Conservation (phyloP, 2,329 filamentous ascomycete species). For the Apiospora aurea region DNA sequence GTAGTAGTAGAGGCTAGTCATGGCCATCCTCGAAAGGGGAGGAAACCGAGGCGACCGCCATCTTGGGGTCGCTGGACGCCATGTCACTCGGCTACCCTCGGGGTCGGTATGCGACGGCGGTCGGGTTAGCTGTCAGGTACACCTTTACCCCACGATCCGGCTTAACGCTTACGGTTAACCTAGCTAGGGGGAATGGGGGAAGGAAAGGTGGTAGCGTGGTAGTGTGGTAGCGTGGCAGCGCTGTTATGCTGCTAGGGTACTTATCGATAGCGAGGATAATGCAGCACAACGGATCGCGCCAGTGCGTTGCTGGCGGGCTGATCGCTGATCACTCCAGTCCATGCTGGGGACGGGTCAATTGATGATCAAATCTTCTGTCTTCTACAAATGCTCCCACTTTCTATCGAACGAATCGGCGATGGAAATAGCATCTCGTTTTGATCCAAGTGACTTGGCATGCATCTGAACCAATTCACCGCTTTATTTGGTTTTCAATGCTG, state of each 20-base stretch:
- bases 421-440: background rate
- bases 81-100: conserved; percentile 16
- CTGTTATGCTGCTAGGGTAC: background rate
- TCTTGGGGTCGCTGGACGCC: background rate
- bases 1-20: background rate
- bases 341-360: background rate
- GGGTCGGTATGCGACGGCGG: conserved; percentile 15
- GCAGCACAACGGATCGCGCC: background rate
- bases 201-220: background rate
- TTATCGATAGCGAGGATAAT: background rate
- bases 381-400: background rate
- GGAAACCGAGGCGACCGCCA: background rate
- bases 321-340: background rate
- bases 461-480: background rate
- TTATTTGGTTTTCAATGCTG: background rate
- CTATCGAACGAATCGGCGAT: background rate
- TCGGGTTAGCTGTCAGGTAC: conserved; percentile 13
- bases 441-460: background rate
- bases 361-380: background rate
- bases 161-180: background rate
- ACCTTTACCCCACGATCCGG: conserved; percentile 16
- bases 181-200: background rate
- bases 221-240: background rate
- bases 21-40: conserved; percentile 9
- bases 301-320: background rate